phyloP scores from a whole-genome alignment of 768 basidiomycete genomes.

The Lentinula lateritia region DNA sequence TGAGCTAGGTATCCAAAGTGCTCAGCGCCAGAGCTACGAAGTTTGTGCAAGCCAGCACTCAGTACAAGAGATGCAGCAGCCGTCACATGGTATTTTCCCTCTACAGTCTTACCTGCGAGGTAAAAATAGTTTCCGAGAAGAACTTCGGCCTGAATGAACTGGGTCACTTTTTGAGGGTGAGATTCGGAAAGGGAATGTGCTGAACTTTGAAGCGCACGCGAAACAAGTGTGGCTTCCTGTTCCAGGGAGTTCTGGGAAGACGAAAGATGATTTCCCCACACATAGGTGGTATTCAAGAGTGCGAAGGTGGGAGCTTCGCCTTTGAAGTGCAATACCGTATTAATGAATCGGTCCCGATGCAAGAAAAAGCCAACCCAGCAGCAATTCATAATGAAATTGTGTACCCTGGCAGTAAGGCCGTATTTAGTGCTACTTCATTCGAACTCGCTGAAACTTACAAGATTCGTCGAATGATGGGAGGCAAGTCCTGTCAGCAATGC shows the following conservation, averaged over 20 bases:
- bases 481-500: neutral
- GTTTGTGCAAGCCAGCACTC: slow-evolving; percentile 11
- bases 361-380: slow-evolving; percentile 42
- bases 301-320: slow-evolving; percentile 12
- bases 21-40: slow-evolving; percentile 4
- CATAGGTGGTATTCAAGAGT: slow-evolving; percentile 30
- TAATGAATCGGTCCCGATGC: slow-evolving; percentile 29
- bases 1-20: slow-evolving; percentile 14
- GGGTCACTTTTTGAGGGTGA: slow-evolving; percentile 33
- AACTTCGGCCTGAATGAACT: slow-evolving; percentile 45
- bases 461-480: neutral
- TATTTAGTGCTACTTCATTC: neutral
- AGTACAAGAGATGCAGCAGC: slow-evolving; percentile 37
- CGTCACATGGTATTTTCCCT: slow-evolving; percentile 45
- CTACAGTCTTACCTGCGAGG: slow-evolving; percentile 34
- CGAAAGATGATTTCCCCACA: slow-evolving; percentile 31
- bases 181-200: slow-evolving; percentile 31
- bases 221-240: slow-evolving; percentile 34
- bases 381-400: slow-evolving; percentile 4
- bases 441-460: neutral
- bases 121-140: slow-evolving; percentile 51
- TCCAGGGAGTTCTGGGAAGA: slow-evolving; percentile 13
- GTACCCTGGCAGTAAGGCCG: neutral
- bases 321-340: slow-evolving; percentile 9
- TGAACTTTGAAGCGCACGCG: slow-evolving; percentile 31